Conservation (phyloP, 2,329 filamentous ascomycete species). For the Setomelanomma holmii region DNA sequence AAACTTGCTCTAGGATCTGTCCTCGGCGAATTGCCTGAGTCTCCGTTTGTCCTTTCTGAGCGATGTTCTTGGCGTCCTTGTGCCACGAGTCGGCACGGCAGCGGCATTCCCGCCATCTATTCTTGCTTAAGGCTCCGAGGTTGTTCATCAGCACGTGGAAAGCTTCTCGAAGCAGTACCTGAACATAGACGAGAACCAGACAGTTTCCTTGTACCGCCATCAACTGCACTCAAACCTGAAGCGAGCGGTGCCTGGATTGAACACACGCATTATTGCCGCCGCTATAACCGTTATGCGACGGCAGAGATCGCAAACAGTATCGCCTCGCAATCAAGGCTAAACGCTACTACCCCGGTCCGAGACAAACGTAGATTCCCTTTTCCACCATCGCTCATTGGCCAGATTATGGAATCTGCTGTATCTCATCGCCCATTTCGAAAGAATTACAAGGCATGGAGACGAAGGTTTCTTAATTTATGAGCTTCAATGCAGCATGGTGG, state of each 20-base stretch:
- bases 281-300: background rate
- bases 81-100: slow-evolving; percentile 29
- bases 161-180: slow-evolving; percentile 5
- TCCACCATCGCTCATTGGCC: background rate
- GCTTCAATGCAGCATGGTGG: no score
- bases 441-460: no score
- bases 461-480: no score
- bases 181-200: no score
- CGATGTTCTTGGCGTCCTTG: slow-evolving; percentile 35
- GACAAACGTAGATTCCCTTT: background rate
- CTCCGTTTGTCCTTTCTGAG: slow-evolving; percentile 32
- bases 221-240: no score
- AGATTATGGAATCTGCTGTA: no score
- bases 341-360: background rate
- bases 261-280: no score
- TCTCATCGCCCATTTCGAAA: no score
- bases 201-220: no score
- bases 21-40: slow-evolving; percentile 22
- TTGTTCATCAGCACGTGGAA: slow-evolving; percentile 10
- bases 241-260: no score
- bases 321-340: background rate
- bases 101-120: slow-evolving; percentile 26
- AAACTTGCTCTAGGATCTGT: slow-evolving; percentile 29
- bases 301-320: background rate
- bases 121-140: slow-evolving; percentile 14